These are phyloP conservation scores for Diaporthe sp. DNA, from an alignment of 2,329 filamentous ascomycete species.

Conservation along the genomic window DNA sequence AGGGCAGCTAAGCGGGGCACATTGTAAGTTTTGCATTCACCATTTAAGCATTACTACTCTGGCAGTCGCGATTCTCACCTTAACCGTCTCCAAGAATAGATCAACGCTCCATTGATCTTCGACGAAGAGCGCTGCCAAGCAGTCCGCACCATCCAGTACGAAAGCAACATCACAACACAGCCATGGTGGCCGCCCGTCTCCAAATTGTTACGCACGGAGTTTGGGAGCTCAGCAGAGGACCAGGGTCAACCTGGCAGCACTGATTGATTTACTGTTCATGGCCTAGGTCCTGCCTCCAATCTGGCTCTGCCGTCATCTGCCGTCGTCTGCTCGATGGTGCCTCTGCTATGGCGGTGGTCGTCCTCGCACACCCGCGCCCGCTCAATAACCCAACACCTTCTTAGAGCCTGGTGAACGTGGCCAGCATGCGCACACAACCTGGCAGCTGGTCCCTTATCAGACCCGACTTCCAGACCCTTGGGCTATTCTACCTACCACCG, in stretches of 20 bases:
- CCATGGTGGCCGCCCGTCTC: neutral
- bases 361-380: neutral
- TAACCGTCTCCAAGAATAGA: conserved; percentile 4
- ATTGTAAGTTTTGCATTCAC: neutral
- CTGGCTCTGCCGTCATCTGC: neutral
- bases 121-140: neutral
- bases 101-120: neutral
- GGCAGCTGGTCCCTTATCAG: neutral
- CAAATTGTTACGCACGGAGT: neutral
- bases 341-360: neutral
- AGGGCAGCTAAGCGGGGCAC: conserved; percentile 1
- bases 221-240: neutral
- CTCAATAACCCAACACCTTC: neutral
- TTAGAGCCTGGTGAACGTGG: neutral
- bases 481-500: neutral
- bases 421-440: neutral
- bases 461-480: neutral
- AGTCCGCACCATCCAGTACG: neutral
- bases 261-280: neutral
- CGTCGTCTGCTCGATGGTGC: neutral
- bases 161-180: neutral
- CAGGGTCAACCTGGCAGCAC: neutral
- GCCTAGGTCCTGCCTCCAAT: too few relatives aligned
- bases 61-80: neutral
- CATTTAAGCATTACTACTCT: conserved; percentile 1